Conservation (phyloP, 345 rosid species). For the Arabis hirsuta region DNA sequence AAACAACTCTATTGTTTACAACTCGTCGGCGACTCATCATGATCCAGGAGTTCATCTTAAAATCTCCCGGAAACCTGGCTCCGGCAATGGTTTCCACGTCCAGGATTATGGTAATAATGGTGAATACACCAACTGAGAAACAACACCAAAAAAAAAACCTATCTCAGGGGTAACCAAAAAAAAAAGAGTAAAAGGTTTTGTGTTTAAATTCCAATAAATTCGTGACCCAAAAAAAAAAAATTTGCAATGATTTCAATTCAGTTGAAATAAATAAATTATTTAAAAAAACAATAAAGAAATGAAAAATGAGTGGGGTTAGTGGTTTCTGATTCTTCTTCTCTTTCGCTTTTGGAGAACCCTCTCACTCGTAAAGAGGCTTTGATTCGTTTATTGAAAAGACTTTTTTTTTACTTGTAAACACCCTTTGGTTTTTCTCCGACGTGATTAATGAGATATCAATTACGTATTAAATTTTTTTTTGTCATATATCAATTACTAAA, state of each 20-base stretch:
- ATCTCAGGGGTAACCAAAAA: background rate
- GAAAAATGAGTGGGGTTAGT: conserved; percentile 24
- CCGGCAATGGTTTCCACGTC: conserved; percentile 48
- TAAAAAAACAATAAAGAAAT: conserved; percentile 29
- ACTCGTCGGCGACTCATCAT: conserved; percentile 66
- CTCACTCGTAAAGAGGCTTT: conserved; percentile 5
- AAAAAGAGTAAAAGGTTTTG: conserved; percentile 29
- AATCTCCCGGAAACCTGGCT: conserved; percentile 56
- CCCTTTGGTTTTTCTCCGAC: conserved; percentile 16
- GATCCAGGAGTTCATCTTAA: conserved; percentile 85
- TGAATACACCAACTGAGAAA: conserved; percentile 42
- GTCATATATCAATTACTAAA: too few relatives aligned
- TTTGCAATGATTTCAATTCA: background rate
- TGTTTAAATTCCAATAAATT: conserved; percentile 17
- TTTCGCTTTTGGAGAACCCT: conserved; percentile 26
- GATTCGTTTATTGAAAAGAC: conserved; percentile 13
- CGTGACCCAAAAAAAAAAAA: background rate
- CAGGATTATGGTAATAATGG: conserved; percentile 48
- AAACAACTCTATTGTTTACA: conserved; percentile 77
- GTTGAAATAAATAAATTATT: conserved; percentile 11
- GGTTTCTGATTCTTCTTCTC: conserved; percentile 40
- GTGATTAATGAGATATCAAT: conserved; percentile 21
- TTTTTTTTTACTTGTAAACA: conserved; percentile 16
- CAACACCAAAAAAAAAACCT: background rate
- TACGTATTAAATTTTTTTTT: too few relatives aligned